A percentile compares a stretch with the other conserved stretches of the same genome.
These are phyloP conservation scores for Handroanthus guayacan DNA, from an alignment of 257 asterid genomes.

Conservation along the genomic window DNA sequence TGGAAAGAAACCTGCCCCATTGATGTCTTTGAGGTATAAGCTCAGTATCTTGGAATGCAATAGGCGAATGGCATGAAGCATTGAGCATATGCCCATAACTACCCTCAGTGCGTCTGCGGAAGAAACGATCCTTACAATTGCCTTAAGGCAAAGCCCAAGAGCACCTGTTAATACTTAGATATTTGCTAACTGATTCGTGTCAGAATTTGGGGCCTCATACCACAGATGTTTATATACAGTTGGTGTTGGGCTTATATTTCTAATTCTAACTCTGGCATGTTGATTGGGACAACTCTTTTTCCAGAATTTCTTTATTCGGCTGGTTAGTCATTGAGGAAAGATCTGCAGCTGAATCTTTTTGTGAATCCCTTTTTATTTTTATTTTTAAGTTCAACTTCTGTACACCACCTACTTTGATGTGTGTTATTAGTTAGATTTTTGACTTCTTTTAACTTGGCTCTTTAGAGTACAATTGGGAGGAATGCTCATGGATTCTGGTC, in stretches of 20 bases:
- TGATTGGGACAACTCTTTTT: slow-evolving; percentile 14
- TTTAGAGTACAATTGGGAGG: slow-evolving; percentile 77
- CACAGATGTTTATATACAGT: too few relatives aligned
- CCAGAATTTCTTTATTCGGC: slow-evolving; percentile 11
- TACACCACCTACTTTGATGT: not conserved
- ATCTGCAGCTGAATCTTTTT: not conserved
- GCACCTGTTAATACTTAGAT: not conserved
- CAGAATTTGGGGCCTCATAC: too few relatives aligned
- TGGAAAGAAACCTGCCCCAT: not conserved
- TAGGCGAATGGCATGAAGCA: not conserved
- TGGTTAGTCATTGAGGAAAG: not conserved
- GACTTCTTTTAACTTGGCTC: slow-evolving; percentile 34
- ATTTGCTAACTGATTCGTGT: too few relatives aligned
- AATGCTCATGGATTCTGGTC: slow-evolving; percentile 78
- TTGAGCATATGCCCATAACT: not conserved
- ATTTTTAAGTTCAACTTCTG: slow-evolving; percentile 5
- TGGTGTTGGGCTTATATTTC: too few relatives aligned
- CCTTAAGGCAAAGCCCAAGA: not conserved
- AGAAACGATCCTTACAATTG: not conserved
- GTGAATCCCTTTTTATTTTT: not conserved
- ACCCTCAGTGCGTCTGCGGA: not conserved
- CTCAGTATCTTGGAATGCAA: not conserved
- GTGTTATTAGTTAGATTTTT: slow-evolving; percentile 28
- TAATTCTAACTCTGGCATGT: not conserved
- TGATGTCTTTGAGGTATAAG: not conserved